Conservation (phyloP, 805 yeast genomes). For the Scheffersomyces spartinae region DNA sequence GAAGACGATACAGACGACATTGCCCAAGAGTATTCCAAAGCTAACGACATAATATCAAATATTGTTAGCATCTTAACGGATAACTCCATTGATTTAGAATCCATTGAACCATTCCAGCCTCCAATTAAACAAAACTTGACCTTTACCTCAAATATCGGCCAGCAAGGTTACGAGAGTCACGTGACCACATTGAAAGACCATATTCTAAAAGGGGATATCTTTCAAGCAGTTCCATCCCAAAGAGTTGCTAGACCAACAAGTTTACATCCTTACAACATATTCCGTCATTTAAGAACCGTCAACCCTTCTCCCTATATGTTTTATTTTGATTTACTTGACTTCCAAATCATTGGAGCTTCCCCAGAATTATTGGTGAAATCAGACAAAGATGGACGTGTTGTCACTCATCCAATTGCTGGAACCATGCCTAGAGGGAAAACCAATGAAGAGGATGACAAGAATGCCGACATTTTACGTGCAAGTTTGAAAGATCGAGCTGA, state of each 20-base stretch:
- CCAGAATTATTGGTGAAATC: constrained; percentile 88
- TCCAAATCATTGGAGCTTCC: constrained; percentile 94
- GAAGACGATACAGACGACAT: constrained; percentile 15
- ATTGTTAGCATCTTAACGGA: constrained; percentile 40
- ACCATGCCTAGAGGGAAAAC: constrained; percentile 88
- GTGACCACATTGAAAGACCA: constrained; percentile 68
- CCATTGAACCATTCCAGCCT: constrained; percentile 64
- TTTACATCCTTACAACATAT: constrained; percentile 91
- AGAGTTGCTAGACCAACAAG: constrained; percentile 92
- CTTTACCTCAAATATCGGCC: constrained; percentile 84
- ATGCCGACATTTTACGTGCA: constrained; percentile 62
- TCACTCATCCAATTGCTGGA: constrained; percentile 98
- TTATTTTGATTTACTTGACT: constrained; percentile 82
- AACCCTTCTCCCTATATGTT: constrained; percentile 97
- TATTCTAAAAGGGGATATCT: constrained; percentile 83
- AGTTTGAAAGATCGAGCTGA: constrained; percentile 93
- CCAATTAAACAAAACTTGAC: constrained; percentile 56
- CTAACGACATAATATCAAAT: constrained; percentile 45
- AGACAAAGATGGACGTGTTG: constrained; percentile 57
- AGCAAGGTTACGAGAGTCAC: constrained; percentile 82
- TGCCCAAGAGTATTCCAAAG: constrained; percentile 40
- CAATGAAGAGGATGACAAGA: constrained; percentile 77
- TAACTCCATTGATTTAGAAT: constrained; percentile 24
- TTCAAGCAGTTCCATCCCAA: constrained; percentile 98
- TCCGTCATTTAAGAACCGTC: constrained; percentile 87